Base-by-base conservation (phyloP, 2,329 filamentous ascomycete genomes). In the Aureobasidium sp. region DNA sequence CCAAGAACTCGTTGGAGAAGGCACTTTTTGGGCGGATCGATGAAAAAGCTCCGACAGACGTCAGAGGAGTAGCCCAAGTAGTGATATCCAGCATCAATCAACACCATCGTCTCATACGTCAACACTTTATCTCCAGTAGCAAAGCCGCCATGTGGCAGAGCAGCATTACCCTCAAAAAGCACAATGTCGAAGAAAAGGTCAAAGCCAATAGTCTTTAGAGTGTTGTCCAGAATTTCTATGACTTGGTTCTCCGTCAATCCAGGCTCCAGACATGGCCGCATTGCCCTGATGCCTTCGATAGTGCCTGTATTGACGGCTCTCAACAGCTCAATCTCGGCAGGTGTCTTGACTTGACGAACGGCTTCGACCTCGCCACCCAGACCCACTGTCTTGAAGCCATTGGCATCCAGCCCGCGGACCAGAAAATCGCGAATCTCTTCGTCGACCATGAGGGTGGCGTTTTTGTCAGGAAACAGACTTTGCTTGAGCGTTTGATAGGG, bases 351-450 rank as follows among this genome's bases (percentile, higher is more conserved):
- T 72, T 87, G 84, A 17, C 82, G 76, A 0, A 87, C 82, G 29
- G 79, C 76, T 68, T 87, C 83, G 9, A 82, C 82, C 56, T 81
- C 78, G 0, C 79, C 78, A 34, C 72, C 74, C 3, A 86, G 73
- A 3, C 84, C 84, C 0, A 81, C 68, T 2, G 84, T 80, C n/a
- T 80, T 73, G 65, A 87, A 86, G 0, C 83, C 83, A 47, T 76
- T 78, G 0, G 72, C 68, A 2, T 74, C 76, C 0, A 87, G 75
- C 0, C 84, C 84, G 2, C 84, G 78, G 42, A 81, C 77, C 55
- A 87, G 86, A 69, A 81, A 87, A 69, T 87, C 83, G 2, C 84
- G 79, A 69, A 86, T 84, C 67, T 87, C 84, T 65, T 87, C 84
- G 64, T 87, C 84, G 15, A 85, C 78, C 80, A 87, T 85, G n/a